Conservation (phyloP, 257 asterid genomes). For the Euphrasia confusa region DNA sequence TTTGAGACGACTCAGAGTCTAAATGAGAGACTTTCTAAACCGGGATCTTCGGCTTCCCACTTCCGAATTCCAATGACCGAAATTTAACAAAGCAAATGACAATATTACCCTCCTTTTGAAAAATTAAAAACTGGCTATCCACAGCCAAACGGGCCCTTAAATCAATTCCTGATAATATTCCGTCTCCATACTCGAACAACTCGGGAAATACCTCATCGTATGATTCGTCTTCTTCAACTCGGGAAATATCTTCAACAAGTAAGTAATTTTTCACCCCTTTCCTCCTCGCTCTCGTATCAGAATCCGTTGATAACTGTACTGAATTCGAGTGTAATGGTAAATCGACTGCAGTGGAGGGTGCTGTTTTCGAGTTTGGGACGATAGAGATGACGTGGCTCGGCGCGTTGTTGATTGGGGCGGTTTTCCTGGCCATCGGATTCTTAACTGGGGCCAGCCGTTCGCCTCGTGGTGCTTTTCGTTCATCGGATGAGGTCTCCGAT, state of each 20-base stretch:
- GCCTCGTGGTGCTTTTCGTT: conserved; percentile 29
- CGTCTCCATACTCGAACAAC: too few species aligned
- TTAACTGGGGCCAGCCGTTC: conserved; percentile 53
- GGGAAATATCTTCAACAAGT: background rate
- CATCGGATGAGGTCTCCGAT: conserved; percentile 26
- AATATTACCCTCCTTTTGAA: too few species aligned
- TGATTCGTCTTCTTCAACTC: too few species aligned
- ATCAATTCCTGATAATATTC: too few species aligned
- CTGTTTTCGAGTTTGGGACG: conserved; percentile 43
- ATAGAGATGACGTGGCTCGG: conserved; percentile 73
- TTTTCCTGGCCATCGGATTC: conserved; percentile 76
- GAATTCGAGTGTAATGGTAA: conserved; percentile 14
- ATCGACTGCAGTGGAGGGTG: conserved; percentile 35
- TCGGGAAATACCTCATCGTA: too few species aligned
- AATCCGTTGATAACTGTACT: background rate
- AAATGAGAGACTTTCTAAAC: background rate
- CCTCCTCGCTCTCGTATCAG: background rate
- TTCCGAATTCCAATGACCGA: too few species aligned
- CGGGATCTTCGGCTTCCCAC: too few species aligned
- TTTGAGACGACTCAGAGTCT: conserved; percentile 22
- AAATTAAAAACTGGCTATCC: too few species aligned
- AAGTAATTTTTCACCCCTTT: conserved; percentile 15
- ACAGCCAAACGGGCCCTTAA: too few species aligned
- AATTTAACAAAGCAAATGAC: too few species aligned
- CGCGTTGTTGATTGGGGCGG: conserved; percentile 68